These are phyloP conservation scores for Mediolabrus comicus DNA, from an alignment of 108 stramenopile genomes.

Conservation along the genomic window DNA sequence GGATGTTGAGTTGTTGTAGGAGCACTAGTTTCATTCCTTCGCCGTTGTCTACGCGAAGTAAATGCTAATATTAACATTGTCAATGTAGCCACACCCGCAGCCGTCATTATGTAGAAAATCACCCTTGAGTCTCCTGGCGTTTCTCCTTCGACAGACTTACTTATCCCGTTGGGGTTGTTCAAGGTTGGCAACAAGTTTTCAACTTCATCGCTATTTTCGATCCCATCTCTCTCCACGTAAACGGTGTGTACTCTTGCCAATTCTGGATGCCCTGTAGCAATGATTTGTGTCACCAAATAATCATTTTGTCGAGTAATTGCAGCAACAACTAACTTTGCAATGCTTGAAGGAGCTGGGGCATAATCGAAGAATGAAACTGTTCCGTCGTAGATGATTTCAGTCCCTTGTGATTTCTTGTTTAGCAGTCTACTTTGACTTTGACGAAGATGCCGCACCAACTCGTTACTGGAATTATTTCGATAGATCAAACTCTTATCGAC, in stretches of 20 bases:
- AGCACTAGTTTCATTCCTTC: background rate
- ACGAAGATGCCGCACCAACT: background rate
- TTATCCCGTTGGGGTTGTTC: background rate
- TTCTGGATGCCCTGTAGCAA: slow-evolving; percentile 10
- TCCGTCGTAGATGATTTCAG: slow-evolving; percentile 7
- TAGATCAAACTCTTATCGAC: background rate
- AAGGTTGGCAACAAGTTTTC: background rate
- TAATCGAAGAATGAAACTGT: background rate
- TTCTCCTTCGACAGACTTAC: background rate
- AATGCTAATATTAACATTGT: slow-evolving; percentile 11
- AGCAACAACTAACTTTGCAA: slow-evolving; percentile 4
- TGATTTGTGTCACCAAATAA: slow-evolving; percentile 19
- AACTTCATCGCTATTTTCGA: background rate
- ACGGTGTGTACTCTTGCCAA: slow-evolving; percentile 13
- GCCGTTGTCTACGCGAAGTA: slow-evolving; percentile 4
- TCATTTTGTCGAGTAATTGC: slow-evolving; percentile 11
- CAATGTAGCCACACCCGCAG: slow-evolving; percentile 16
- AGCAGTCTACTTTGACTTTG: background rate
- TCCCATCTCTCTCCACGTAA: background rate
- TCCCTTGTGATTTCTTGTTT: background rate
- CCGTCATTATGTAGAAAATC: slow-evolving; percentile 10
- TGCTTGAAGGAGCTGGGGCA: background rate
- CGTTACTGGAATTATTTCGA: background rate
- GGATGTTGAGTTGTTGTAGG: background rate
- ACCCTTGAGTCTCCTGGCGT: slow-evolving; percentile 7